Base-by-base conservation (phyloP, 306 rosid species). In the Betula pendula region DNA sequence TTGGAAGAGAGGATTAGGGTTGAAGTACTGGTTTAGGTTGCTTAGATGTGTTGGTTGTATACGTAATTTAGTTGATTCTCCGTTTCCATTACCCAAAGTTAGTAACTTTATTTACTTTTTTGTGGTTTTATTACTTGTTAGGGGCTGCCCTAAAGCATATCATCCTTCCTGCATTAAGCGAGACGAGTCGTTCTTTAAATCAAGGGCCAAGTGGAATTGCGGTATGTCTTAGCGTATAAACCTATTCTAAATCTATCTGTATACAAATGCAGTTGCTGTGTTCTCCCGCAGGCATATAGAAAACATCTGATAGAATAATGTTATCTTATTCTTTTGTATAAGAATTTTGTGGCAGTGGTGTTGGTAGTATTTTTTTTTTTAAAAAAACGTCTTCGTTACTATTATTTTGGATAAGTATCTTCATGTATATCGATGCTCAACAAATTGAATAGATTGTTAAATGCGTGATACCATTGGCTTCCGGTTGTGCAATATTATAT, bases 111-210 rank as follows among this genome's bases (percentile, higher is more conserved):
- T 65, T 66, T 24, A n/a, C 9, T n/a, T 27, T 27, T 11, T 79
- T 70, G 40, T 77, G 31, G 63, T 9, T 77, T 77, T 24, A 15
- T 63, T 82, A 20, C 24, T 77, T 70, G 75, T 55, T 75, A 96
- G 99, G 91, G 96, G 92, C 42, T 96, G 99, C 66, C 99, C 98
- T 11, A 96, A 96, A 88, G 99, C 99, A 1, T 96, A 96, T 79
- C 99, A 96, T 77, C 97, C 97, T 0, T 63, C 97, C 4, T 96
- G 99, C 85, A 81, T 96, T 77, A 96, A 96, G 86, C 84, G 99
- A 56, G 99, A 96, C 45, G 99, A 96, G 48, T 71, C 93, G 6
- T 96, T 96, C 81, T 96, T 96, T 77, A 89, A 83, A 68, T 93
- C 98, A 25, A 93, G 87, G 82, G 99, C 99, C 53, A 93, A 91